phyloP scores from a whole-genome alignment of 192 early-diverging fungal species.

The Coemansia sp. region DNA sequence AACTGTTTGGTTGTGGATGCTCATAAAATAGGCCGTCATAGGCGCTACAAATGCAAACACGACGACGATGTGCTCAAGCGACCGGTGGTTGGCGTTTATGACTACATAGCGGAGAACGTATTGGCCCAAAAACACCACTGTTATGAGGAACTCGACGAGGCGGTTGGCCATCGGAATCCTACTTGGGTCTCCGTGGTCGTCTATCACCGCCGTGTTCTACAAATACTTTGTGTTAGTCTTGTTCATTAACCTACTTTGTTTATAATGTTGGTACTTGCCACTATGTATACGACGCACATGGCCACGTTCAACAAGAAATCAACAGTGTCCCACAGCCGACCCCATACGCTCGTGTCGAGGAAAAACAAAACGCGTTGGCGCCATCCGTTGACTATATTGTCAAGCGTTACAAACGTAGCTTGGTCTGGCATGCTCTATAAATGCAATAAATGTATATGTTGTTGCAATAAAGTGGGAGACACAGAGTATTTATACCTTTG shows the following conservation, averaged over 20 bases:
- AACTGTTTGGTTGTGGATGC: slow-evolving; percentile 21
- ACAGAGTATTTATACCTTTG: neutral
- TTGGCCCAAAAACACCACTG: slow-evolving; percentile 32
- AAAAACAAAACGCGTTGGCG: slow-evolving; percentile 42
- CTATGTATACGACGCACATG: slow-evolving; percentile 40
- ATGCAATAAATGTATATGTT: neutral
- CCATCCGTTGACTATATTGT: slow-evolving; percentile 52
- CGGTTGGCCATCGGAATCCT: slow-evolving; percentile 27
- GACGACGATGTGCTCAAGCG: slow-evolving; percentile 36
- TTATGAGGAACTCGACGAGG: slow-evolving; percentile 33
- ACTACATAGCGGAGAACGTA: slow-evolving; percentile 40
- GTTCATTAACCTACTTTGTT: neutral
- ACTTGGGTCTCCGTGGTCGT: slow-evolving; percentile 18
- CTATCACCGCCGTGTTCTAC: slow-evolving; percentile 49
- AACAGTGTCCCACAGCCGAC: slow-evolving; percentile 43
- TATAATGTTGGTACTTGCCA: slow-evolving; percentile 27
- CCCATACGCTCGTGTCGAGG: slow-evolving; percentile 48
- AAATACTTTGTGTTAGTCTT: neutral
- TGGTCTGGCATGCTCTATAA: slow-evolving; percentile 32
- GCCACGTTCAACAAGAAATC: slow-evolving; percentile 40
- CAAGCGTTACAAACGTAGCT: slow-evolving; percentile 47
- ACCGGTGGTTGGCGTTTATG: slow-evolving; percentile 40
- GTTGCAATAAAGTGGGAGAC: neutral
- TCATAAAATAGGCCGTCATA: slow-evolving; percentile 29
- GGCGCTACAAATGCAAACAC: slow-evolving; percentile 45